Conservation (phyloP, 352 stramenopile genomes). For the Pythium insidiosum region DNA sequence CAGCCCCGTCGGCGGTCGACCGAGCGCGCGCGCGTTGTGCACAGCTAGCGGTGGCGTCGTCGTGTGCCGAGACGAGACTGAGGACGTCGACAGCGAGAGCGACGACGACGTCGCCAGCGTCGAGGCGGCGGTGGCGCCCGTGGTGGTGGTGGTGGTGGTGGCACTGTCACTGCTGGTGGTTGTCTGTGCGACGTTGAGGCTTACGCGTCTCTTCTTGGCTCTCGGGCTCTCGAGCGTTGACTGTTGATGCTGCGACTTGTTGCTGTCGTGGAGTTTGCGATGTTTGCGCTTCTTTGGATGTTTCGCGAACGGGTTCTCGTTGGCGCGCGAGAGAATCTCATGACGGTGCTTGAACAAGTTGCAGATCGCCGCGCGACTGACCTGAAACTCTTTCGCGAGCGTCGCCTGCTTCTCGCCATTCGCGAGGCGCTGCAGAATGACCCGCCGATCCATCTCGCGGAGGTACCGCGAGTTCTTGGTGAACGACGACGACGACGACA, state of each 20-base stretch:
- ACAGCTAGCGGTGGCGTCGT: too few relatives aligned
- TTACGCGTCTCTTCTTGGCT: too few relatives aligned
- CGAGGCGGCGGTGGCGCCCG: not conserved
- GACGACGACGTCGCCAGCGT: not conserved
- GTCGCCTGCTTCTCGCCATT: slow-evolving; percentile 51
- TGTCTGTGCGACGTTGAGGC: too few relatives aligned
- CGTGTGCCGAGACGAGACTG: too few relatives aligned
- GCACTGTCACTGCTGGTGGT: not conserved
- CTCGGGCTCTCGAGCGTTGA: not conserved
- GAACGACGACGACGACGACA: too few relatives aligned
- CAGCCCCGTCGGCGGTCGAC: too few relatives aligned
- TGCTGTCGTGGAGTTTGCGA: not conserved
- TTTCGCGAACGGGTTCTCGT: slow-evolving; percentile 46
- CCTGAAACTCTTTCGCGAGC: slow-evolving; percentile 55
- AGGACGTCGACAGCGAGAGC: too few relatives aligned
- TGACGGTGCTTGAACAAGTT: slow-evolving; percentile 56
- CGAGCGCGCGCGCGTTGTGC: too few relatives aligned
- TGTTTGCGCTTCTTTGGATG: slow-evolving; percentile 37
- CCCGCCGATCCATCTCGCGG: slow-evolving; percentile 49
- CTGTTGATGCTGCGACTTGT: not conserved
- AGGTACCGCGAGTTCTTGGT: slow-evolving; percentile 47
- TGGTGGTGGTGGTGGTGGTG: not conserved
- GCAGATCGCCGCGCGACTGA: slow-evolving; percentile 51
- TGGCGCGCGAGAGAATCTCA: slow-evolving; percentile 29
- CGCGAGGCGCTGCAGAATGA: slow-evolving; percentile 38